Evolutionary conservation across 2,329 filamentous ascomycete species (phyloP), one percentile per base, ranked within the genome.

Genomic region (Graphium sp.): DNA sequence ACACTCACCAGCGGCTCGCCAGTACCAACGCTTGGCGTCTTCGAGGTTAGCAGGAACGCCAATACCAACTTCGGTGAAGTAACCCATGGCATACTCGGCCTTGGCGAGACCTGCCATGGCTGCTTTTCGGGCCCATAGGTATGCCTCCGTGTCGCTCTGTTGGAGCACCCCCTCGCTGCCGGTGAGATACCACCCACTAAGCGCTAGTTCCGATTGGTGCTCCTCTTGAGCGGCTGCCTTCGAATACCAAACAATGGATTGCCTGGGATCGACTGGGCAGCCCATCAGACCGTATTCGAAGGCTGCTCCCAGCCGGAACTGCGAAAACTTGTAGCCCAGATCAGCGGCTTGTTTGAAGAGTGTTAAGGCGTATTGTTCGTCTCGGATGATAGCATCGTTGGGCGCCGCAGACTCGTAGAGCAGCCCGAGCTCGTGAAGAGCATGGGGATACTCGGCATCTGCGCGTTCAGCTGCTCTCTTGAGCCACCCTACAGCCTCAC

Each of bases 1-100:
- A 33, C 34, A 74, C 83, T 72, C 63, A 94, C 87, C 80, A 47
- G 89, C 89, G 53, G 89, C 85, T 49, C 87, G 68, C 68, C 85
- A 94, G 55, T 98, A 98, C 89, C 89, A 98, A 41, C 84, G 71
- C 62, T 92, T 94, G 14, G 87, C 89, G 54, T 95, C 89, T 43
- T 98, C 89, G 41, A 94, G 44, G 48, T 87, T 91, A 7, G 79
- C 73, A 11, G 76, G 63, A 37, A 82, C 74, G 18, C 89, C 89
- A 41, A 98, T 95, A 9, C 89, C 89, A 27, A 89, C 76, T 52
- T 98, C 89, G 1, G 82, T 91, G 46, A 92, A 94, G 53, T 95
- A 94, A 4, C 36, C 36, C 79, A 98, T 93, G 0, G 87, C 89
- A 53, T 94, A 95, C 55, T 95, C 81, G 0, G 89, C 89, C 59